Percentiles rank a stretch among this genome's conserved stretches.
Evolutionary conservation across 176 grass and related monocot genomes (phyloP).

Genomic region (Melocanna baccifera): DNA sequence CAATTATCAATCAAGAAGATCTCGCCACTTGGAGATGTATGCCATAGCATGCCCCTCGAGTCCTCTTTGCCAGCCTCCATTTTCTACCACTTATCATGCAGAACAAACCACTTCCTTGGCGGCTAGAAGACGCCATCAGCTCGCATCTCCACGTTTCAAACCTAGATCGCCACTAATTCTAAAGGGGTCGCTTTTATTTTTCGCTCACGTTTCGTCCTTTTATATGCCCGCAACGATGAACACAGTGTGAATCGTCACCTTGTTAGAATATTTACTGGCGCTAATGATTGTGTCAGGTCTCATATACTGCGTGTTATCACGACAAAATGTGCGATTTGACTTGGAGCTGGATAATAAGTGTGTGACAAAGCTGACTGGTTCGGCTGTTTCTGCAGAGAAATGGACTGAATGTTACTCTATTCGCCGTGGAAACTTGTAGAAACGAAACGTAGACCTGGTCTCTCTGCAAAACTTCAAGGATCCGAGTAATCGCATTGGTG

Average conservation of each 20-base stretch:
- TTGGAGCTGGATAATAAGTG: background rate
- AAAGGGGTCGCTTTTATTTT: background rate
- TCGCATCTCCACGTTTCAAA: slow-evolving; percentile 20
- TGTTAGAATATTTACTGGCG: background rate
- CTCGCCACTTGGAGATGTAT: background rate
- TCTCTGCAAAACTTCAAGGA: slow-evolving; percentile 2
- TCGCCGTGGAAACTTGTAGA: background rate
- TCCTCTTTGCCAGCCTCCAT: background rate
- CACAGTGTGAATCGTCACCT: background rate
- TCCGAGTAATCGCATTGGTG: background rate
- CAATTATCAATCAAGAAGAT: background rate
- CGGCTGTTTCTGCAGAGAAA: background rate
- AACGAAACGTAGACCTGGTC: background rate
- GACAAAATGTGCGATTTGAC: background rate
- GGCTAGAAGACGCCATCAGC: background rate
- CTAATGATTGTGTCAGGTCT: slow-evolving; percentile 10
- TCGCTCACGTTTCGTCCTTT: background rate
- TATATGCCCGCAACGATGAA: background rate
- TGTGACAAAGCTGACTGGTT: background rate
- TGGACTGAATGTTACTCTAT: background rate
- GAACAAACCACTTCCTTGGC: background rate
- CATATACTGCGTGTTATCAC: background rate
- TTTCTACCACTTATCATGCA: background rate
- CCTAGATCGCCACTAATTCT: background rate
- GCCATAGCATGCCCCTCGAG: background rate